Evolutionary conservation across 495 filamentous ascomycete genomes (phyloP).

Genomic region (Hapsidospora chrysogenum): DNA sequence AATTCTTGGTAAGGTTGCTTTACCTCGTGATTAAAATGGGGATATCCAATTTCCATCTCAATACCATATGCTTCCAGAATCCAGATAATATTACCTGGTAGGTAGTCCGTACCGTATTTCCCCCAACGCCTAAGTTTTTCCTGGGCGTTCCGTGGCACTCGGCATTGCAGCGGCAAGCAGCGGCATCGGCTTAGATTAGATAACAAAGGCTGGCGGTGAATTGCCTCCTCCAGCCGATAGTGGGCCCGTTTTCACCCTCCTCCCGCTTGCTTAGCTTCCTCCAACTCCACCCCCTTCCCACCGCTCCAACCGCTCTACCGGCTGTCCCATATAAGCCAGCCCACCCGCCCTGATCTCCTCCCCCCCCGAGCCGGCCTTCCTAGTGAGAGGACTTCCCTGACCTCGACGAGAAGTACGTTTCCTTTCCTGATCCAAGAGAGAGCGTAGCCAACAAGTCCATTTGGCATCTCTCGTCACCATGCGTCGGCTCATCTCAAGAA

Average conservation of each 20-base stretch:
- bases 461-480: neutral
- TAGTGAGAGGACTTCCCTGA: neutral
- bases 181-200: neutral
- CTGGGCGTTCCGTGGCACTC: neutral
- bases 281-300: neutral
- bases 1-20: no score
- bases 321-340: neutral
- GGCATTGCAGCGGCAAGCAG: neutral
- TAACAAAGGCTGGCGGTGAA: neutral
- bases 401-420: no score
- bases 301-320: neutral
- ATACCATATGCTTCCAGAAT: no score
- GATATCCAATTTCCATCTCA: no score
- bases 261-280: neutral
- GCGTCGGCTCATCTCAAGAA: slow-evolving; percentile 1
- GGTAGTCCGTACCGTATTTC: no score
- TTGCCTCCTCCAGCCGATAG: neutral
- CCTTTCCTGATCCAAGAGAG: no score
- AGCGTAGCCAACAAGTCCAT: no score
- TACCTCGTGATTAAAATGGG: no score
- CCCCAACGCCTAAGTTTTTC: neutral
- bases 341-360: neutral
- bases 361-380: neutral
- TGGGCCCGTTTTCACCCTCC: neutral
- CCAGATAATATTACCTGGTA: no score